Percentiles rank a stretch among this genome's conserved stretches.
Conservation (phyloP, 345 rosid genomes). For the Zanthoxylum bungeanum region DNA sequence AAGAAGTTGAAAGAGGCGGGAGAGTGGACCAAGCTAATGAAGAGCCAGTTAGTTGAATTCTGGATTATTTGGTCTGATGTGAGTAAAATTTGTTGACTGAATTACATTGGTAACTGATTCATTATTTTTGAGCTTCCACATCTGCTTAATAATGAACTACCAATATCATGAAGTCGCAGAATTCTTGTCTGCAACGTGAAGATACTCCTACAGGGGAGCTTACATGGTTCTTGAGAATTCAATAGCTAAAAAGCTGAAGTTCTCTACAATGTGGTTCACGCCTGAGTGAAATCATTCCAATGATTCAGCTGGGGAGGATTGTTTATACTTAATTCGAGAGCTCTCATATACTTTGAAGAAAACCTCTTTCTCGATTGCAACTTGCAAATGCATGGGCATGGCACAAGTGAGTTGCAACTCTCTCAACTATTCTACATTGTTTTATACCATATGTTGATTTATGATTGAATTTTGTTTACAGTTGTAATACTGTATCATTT, state of each 20-base stretch:
- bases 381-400: constrained; percentile 7
- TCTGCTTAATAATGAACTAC: not conserved
- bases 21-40: constrained; percentile 14
- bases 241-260: not conserved
- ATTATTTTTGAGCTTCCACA: not conserved
- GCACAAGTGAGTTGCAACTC: not conserved
- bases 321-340: not conserved
- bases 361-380: not conserved
- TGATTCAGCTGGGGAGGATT: not conserved
- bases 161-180: not conserved
- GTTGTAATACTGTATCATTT: not conserved
- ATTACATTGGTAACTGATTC: not conserved
- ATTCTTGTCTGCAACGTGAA: not conserved
- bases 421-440: not conserved
- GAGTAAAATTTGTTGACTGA: not conserved
- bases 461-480: constrained; percentile 8
- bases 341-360: not conserved
- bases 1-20: constrained; percentile 4
- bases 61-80: constrained; percentile 4
- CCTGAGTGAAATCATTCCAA: not conserved
- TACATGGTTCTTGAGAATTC: not conserved
- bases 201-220: not conserved
- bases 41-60: constrained; percentile 12
- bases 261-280: not conserved
- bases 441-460: constrained; percentile 11